Base-by-base conservation (phyloP, 2,329 filamentous ascomycete genomes). In the Bipolaris oryzae region DNA sequence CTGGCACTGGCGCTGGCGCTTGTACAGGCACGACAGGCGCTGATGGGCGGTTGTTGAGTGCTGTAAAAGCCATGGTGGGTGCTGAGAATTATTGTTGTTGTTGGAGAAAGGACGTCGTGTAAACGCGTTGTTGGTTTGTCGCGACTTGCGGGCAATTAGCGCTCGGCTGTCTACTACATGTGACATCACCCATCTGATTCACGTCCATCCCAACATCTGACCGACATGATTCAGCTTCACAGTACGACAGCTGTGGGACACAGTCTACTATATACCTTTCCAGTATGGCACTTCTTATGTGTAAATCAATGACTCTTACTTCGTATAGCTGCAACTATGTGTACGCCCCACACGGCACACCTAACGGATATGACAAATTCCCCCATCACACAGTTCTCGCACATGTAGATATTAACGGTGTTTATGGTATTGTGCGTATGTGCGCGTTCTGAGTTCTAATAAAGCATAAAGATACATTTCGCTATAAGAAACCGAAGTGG, bases 21-120 rank as follows among this genome's bases (percentile, higher is more conserved):
- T 58, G 55, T 6, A 53, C 42, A 6, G 56, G 51, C 6, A 60
- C 53, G 46, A 58, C 20, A 15, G 55, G 55, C 44, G 59, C 43
- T 33, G 57, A 42, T 10, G 55, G 54, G 28, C 50, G 46, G 25
- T 50, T 67, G 57, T 69, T 69, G 23, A 69, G 59, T 5, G 67
- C 61, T 33, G 64, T 69, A 7, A 69, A 69, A 7, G 63, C 65
- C 67, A 69, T 69, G 37, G 34, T 38, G 46, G 33, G 31, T 39
- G 34, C 44, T 38, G 28, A 57, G 39, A 39, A 15, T 37, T 60
- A 52, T 51, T 45, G 57, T 58, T 58, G 53, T 56, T 31, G 38
- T 52, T 37, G n/a, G n/a, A n/a, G 21, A 16, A 37, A 47, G 37
- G 37, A 31, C 43, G 46, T 51, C 44, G 31, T 54, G 28, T 28